Evolutionary conservation across 2,329 filamentous ascomycete species (phyloP).

Genomic region (Cryphonectria carpinicola): DNA sequence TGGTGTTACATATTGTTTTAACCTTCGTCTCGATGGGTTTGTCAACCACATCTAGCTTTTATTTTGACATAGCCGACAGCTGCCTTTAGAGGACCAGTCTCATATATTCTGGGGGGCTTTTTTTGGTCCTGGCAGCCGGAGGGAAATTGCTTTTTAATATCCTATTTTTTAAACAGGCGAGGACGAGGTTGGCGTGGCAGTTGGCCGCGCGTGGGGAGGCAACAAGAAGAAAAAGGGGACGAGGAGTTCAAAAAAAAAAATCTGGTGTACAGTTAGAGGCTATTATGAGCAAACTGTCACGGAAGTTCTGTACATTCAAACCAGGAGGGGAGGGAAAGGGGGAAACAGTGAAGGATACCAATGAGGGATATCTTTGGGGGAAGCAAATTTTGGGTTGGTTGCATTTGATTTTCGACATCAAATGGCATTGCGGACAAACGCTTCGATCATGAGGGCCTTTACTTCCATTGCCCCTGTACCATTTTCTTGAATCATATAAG

Average conservation of each 20-base stretch:
- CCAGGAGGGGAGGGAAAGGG: neutral
- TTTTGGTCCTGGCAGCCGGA: conserved; percentile 36
- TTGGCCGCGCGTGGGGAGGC: conserved; percentile 27
- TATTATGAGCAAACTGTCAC: conserved; percentile 16
- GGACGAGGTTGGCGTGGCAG: conserved; percentile 27
- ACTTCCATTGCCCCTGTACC: conserved; percentile 25
- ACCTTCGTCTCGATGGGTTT: conserved; percentile 25
- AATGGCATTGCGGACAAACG: conserved; percentile 22
- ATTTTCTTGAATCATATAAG: conserved; percentile 18
- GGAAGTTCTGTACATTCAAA: conserved; percentile 15
- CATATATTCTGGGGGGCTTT: conserved; percentile 40
- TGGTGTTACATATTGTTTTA: conserved; percentile 30
- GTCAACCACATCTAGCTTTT: conserved; percentile 19
- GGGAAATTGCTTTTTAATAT: conserved; percentile 35
- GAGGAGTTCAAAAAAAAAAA: conserved; percentile 20
- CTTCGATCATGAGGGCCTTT: conserved; percentile 18
- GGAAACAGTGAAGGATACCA: conserved; percentile 3
- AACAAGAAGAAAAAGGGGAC: conserved; percentile 28
- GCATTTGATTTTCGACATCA: conserved; percentile 20
- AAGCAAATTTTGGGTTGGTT: conserved; percentile 4
- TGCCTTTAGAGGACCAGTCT: conserved; percentile 37
- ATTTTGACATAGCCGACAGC: conserved; percentile 27
- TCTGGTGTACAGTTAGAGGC: conserved; percentile 19
- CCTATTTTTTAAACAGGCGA: conserved; percentile 29
- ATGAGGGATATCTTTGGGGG: neutral